phyloP scores from a whole-genome alignment of 345 rosid genomes.

The Eucalyptus regnans region DNA sequence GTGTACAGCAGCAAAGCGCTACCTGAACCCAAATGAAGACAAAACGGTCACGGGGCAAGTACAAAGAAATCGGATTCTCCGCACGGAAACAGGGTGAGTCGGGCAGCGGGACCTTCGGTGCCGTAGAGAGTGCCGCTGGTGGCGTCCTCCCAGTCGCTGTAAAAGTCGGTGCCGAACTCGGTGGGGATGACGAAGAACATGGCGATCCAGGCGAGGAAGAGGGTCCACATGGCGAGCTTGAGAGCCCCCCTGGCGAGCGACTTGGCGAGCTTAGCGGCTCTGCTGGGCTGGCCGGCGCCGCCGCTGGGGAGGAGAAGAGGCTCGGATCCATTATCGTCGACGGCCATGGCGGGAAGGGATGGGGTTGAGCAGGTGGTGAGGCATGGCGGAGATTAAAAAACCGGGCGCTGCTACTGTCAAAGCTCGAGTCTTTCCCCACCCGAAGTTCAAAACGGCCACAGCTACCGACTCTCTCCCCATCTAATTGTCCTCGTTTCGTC shows the following conservation, averaged over 20 bases:
- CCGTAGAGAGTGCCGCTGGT: conserved; percentile 5
- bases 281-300: not conserved
- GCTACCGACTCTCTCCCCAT: not conserved
- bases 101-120: not conserved
- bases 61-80: not conserved
- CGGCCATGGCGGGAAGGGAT: not conserved
- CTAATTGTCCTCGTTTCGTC: not conserved
- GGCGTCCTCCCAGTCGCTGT: not conserved
- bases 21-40: not conserved
- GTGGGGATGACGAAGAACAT: conserved; percentile 3
- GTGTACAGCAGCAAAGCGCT: conserved; percentile 1
- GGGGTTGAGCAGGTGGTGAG: not conserved
- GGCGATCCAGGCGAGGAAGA: conserved; percentile 8
- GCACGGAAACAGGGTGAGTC: not conserved
- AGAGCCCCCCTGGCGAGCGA: conserved; percentile 2
- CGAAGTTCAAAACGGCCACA: not conserved
- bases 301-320: not conserved
- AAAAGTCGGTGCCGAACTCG: not conserved
- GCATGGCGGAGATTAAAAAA: not conserved
- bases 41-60: not conserved
- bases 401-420: not conserved
- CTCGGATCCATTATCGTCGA: not conserved
- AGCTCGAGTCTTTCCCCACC: not conserved
- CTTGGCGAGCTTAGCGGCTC: not conserved
- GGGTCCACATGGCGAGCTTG: not conserved